Conservation (phyloP, 257 asterid genomes). For the Petunia axillaris region DNA sequence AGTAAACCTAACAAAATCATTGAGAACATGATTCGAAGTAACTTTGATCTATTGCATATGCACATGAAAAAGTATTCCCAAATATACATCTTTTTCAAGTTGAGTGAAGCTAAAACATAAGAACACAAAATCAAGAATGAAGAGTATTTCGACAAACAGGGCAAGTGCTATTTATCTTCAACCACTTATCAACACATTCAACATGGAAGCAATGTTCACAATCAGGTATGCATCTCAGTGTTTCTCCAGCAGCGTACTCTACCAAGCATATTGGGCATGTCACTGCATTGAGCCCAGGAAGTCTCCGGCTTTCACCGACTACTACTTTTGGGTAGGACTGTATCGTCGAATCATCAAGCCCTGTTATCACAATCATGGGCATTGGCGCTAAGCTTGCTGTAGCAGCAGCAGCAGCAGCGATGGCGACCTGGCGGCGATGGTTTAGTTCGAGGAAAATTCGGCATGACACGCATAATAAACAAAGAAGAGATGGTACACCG, state of each 20-base stretch:
- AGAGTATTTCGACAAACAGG: conserved; percentile 47
- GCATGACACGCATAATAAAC: conserved; percentile 12
- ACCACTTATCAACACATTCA: conserved; percentile 48
- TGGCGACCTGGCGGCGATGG: background rate
- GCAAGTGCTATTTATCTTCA: conserved; percentile 35
- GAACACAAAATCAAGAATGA: background rate
- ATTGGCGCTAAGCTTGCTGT: background rate
- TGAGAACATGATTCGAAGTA: background rate
- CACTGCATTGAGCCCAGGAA: conserved; percentile 28
- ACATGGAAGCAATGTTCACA: conserved; percentile 51
- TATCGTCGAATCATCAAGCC: conserved; percentile 36
- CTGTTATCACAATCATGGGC: conserved; percentile 2
- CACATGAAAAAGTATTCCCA: background rate
- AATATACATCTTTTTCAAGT: background rate
- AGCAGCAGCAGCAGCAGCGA: background rate
- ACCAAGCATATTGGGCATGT: conserved; percentile 47
- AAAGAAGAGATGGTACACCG: conserved; percentile 14
- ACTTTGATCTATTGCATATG: background rate
- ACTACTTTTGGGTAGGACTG: conserved; percentile 32
- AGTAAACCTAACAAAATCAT: too few species aligned
- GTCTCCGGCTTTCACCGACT: conserved; percentile 34
- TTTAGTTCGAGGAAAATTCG: conserved; percentile 18
- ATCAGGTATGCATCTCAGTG: conserved; percentile 40
- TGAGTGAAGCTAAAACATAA: background rate
- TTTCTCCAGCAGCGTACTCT: conserved; percentile 42